A percentile compares a stretch with the other conserved stretches of the same genome.
Conservation (phyloP, 78 protist genomes). For the Planoprotostelium fungivorum region DNA sequence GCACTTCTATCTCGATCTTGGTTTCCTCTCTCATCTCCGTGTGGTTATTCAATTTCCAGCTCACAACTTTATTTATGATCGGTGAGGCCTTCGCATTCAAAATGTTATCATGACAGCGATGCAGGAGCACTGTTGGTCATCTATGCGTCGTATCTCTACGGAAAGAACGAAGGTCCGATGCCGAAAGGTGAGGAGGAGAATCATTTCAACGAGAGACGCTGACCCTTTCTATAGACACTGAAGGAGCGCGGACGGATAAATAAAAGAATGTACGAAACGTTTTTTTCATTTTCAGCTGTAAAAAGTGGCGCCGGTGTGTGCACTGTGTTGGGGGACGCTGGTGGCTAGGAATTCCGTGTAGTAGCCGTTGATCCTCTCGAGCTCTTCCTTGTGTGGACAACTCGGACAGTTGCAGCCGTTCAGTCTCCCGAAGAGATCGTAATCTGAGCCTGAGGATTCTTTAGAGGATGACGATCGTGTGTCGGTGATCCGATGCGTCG, state of each 20-base stretch:
- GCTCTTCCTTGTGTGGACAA: not conserved
- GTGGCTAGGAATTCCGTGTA: not conserved
- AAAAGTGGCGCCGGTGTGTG: no score
- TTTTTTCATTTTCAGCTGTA: no score
- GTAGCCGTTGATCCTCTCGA: not conserved
- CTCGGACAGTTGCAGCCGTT: not conserved
- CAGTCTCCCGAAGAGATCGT: not conserved
- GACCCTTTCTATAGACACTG: no score
- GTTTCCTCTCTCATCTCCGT: slow-evolving; percentile 15
- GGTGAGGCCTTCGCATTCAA: slow-evolving; percentile 22
- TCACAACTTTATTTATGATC: not conserved
- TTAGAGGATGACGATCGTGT: not conserved
- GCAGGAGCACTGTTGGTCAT: not conserved
- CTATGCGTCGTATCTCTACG: not conserved
- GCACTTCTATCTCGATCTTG: slow-evolving; percentile 61
- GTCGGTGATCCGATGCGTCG: not conserved
- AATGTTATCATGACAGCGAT: not conserved
- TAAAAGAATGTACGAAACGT: no score
- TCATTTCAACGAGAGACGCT: no score
- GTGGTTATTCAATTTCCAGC: slow-evolving; percentile 24
- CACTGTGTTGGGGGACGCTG: no score
- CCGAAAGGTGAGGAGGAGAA: no score
- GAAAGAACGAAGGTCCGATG: not conserved
- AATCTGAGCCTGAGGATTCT: not conserved
- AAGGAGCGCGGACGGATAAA: no score